Percentiles rank a stretch among this genome's conserved stretches.
Conservation (phyloP, 169 alveolate genomes). For the Eimeria acervulina region DNA sequence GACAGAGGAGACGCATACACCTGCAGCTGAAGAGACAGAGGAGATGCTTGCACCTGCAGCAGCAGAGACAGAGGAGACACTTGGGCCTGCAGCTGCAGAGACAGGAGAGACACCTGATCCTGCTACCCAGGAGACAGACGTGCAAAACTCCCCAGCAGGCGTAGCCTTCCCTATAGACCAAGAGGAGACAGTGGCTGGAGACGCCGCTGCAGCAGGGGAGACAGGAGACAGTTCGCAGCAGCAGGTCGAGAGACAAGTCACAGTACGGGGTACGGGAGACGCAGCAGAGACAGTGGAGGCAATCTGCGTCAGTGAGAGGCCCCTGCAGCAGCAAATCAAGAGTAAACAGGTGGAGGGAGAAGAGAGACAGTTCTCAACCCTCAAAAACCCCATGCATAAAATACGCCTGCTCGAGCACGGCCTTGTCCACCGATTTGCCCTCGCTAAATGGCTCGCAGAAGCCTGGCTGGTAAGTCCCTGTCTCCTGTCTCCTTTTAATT, state of each 20-base stretch:
- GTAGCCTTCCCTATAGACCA: neutral
- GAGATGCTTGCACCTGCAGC: too few species aligned
- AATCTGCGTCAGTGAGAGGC: neutral
- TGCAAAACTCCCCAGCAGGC: neutral
- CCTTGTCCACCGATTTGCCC: slow-evolving; percentile 31
- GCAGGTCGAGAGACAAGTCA: neutral
- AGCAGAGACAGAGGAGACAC: neutral
- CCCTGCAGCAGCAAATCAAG: slow-evolving; percentile 2
- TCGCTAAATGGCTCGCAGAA: slow-evolving; percentile 11
- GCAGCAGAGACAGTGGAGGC: neutral
- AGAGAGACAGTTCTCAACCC: neutral
- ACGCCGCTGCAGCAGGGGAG: neutral
- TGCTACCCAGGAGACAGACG: neutral
- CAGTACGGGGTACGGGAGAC: neutral
- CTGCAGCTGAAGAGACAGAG: too few species aligned
- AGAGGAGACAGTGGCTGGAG: neutral
- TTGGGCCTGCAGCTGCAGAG: too few species aligned
- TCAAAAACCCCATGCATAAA: neutral
- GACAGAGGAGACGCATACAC: too few species aligned
- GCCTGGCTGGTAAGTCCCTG: slow-evolving; percentile 1
- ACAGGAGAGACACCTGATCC: neutral
- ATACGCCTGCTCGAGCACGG: neutral
- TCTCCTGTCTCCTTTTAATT: neutral
- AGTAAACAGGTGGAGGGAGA: slow-evolving; percentile 4
- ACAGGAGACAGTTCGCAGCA: neutral